These are phyloP conservation scores for Leptomonas pyrrhocoris DNA, from an alignment of 208 protist species.

Conservation along the genomic window DNA sequence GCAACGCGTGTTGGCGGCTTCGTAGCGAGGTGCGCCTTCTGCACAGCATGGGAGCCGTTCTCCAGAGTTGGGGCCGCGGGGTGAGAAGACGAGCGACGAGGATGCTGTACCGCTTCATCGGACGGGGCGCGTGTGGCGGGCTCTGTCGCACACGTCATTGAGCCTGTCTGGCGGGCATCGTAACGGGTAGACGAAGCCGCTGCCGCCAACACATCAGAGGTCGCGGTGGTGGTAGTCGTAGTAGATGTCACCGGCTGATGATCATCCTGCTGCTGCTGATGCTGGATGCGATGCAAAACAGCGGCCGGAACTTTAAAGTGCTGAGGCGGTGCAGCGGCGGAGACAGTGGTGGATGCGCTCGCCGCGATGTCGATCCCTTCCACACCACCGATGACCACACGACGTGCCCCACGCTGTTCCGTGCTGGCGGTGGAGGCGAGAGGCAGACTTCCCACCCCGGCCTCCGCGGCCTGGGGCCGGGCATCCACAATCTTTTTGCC, in stretches of 20 bases:
- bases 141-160: too few relatives aligned
- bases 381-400: slow-evolving; percentile 17
- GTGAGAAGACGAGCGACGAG: background rate
- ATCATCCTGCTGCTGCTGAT: slow-evolving; percentile 17
- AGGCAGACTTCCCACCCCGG: slow-evolving; percentile 18
- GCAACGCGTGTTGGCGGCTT: too few relatives aligned
- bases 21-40: background rate
- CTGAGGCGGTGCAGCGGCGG: background rate
- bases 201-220: background rate
- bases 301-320: slow-evolving; percentile 37
- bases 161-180: too few relatives aligned
- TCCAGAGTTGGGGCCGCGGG: background rate
- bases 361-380: slow-evolving; percentile 3
- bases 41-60: background rate
- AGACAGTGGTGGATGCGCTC: background rate
- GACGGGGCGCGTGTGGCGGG: too few relatives aligned
- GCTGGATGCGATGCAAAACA: slow-evolving; percentile 41
- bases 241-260: background rate
- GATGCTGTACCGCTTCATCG: background rate
- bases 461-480: slow-evolving; percentile 19
- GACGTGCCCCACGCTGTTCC: slow-evolving; percentile 7
- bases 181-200: background rate
- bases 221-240: background rate
- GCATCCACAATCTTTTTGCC: slow-evolving; percentile 31
- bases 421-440: slow-evolving; percentile 4